Evolutionary conservation across 2,329 filamentous ascomycete species (phyloP).

Genomic region (Trichoderma polysporum): DNA sequence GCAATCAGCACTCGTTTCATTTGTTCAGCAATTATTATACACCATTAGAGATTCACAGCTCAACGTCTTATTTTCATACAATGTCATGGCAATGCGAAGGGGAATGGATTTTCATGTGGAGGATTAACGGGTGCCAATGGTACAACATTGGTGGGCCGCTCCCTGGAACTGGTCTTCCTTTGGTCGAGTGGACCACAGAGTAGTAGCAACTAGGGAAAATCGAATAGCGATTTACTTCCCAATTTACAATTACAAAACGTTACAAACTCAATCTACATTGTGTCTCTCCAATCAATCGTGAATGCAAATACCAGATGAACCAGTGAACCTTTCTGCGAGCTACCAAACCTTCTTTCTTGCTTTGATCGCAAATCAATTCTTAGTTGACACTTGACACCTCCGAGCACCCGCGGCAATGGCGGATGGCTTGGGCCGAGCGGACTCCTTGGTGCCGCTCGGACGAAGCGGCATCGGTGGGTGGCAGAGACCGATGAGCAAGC

Average conservation of each 20-base stretch:
- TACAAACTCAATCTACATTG: conserved; percentile 4
- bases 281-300: neutral
- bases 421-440: conserved; percentile 12
- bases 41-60: conserved; percentile 10
- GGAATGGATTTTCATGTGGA: neutral
- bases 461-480: conserved; percentile 13
- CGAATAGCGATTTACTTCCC: conserved; percentile 12
- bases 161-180: conserved; percentile 19
- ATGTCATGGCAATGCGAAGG: conserved; percentile 18
- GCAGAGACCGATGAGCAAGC: conserved; percentile 4
- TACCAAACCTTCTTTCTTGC: neutral
- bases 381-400: neutral
- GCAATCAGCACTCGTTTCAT: neutral
- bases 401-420: conserved; percentile 12
- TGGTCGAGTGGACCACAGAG: conserved; percentile 17
- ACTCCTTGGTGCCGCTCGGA: conserved; percentile 2
- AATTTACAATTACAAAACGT: conserved; percentile 4
- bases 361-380: neutral
- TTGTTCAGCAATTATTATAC: conserved; percentile 14
- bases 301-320: neutral
- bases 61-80: conserved; percentile 5
- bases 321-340: neutral
- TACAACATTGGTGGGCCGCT: conserved; percentile 13
- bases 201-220: conserved; percentile 5
- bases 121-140: neutral